Evolutionary conservation across 305 asterid genomes (phyloP).

Genomic region (Lippia alba): DNA sequence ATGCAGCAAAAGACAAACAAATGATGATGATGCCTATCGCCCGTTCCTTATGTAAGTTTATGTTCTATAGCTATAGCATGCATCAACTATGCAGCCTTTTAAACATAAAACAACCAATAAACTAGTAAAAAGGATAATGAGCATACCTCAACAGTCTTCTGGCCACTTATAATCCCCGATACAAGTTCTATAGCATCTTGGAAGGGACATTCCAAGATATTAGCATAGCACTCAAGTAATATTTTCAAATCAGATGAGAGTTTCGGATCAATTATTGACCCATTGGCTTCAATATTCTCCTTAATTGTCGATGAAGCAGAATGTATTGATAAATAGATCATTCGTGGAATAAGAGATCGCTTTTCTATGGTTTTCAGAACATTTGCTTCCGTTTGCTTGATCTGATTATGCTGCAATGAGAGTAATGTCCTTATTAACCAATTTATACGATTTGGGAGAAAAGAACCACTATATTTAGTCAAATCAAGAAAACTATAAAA

Average conservation of each 20-base stretch:
- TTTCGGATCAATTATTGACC: conserved; percentile 62
- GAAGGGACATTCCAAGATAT: conserved; percentile 70
- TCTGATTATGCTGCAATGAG: conserved; percentile 57
- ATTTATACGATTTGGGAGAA: conserved; percentile 12
- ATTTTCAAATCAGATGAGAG: conserved; percentile 70
- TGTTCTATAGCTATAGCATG: conserved; percentile 5
- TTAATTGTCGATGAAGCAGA: conserved; percentile 81
- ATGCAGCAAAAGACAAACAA: conserved; percentile 1
- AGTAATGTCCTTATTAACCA: conserved; percentile 21
- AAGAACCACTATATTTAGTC: neutral
- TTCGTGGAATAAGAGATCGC: conserved; percentile 92
- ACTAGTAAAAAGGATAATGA: conserved; percentile 12
- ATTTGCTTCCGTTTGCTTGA: conserved; percentile 63
- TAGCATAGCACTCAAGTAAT: conserved; percentile 86
- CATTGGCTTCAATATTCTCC: conserved; percentile 77
- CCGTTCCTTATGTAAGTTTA: conserved; percentile 2
- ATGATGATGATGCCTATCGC: conserved; percentile 5
- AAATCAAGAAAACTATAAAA: neutral
- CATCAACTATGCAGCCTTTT: conserved; percentile 26
- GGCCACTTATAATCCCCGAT: conserved; percentile 65
- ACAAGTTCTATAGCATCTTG: conserved; percentile 84
- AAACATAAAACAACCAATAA: conserved; percentile 15
- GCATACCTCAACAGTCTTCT: conserved; percentile 67
- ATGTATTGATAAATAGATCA: conserved; percentile 79
- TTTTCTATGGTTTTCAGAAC: conserved; percentile 66